These are phyloP conservation scores for Auriscalpium microsporum DNA, from an alignment of 768 basidiomycete genomes.

Conservation along the genomic window DNA sequence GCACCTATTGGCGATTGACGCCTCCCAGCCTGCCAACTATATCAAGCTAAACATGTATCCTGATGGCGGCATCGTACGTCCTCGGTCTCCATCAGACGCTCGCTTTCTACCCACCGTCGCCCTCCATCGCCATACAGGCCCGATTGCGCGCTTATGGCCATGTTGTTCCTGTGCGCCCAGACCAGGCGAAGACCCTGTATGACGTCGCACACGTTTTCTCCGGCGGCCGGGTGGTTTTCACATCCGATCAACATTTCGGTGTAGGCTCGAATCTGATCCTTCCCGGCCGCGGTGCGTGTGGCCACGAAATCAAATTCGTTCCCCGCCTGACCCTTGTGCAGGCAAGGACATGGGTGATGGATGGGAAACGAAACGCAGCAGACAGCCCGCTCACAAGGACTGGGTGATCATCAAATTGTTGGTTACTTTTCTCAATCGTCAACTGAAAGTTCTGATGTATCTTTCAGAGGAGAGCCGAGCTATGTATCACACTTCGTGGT, in stretches of 20 bases:
- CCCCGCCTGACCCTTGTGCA: constrained; percentile 12
- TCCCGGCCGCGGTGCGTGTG: constrained; percentile 64
- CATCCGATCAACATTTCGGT: constrained; percentile 94
- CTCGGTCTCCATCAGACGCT: constrained; percentile 4
- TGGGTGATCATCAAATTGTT: constrained; percentile 89
- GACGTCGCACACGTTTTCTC: constrained; percentile 89
- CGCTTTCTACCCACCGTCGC: constrained; percentile 1
- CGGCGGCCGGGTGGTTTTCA: constrained; percentile 75
- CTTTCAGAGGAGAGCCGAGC: constrained; percentile 60
- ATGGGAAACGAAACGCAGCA: constrained; percentile 94
- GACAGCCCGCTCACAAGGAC: constrained; percentile 73
- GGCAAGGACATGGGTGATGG: constrained; percentile 94
- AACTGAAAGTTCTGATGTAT: neutral
- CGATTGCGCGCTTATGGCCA: constrained; percentile 88
- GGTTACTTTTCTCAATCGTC: constrained; percentile 21
- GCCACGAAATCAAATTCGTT: neutral
- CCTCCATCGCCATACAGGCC: constrained; percentile 42
- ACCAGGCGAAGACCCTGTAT: constrained; percentile 39
- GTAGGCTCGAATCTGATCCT: constrained; percentile 85
- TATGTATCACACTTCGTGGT: constrained; percentile 73
- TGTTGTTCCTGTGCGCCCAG: constrained; percentile 58
- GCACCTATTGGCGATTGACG: constrained; percentile 75
- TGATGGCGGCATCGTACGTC: constrained; percentile 87
- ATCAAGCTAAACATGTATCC: constrained; percentile 94
- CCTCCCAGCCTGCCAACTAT: constrained; percentile 50